phyloP scores from a whole-genome alignment of 495 filamentous ascomycete genomes.

The Penicillium alfredii region DNA sequence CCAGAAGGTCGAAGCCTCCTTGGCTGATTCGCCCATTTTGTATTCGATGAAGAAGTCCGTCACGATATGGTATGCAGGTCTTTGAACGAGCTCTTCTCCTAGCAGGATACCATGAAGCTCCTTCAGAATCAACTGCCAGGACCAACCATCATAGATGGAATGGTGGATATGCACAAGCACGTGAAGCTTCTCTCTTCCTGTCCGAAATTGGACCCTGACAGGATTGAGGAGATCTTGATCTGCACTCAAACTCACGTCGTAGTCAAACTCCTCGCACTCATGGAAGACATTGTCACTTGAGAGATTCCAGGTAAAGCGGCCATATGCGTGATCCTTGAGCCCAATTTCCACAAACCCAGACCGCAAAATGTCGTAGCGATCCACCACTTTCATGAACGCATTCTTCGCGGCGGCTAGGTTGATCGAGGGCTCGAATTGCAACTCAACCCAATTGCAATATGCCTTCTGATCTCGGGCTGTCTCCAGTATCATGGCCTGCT shows the following conservation, averaged over 20 bases:
- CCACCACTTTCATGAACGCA: slow-evolving; percentile 43
- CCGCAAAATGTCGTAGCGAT: slow-evolving; percentile 58
- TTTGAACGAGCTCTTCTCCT: slow-evolving; percentile 6
- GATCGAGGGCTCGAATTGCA: slow-evolving; percentile 40
- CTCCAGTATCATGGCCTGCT: slow-evolving; percentile 72
- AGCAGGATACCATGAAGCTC: slow-evolving; percentile 49
- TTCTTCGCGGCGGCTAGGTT: slow-evolving; percentile 26
- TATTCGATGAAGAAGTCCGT: slow-evolving; percentile 31
- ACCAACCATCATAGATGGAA: slow-evolving; percentile 81
- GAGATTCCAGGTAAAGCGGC: slow-evolving; percentile 54
- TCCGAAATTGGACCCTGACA: slow-evolving; percentile 47
- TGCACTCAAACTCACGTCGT: slow-evolving; percentile 19
- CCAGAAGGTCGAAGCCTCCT: slow-evolving; percentile 61
- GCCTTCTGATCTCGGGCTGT: slow-evolving; percentile 47
- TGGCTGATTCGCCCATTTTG: slow-evolving; percentile 30
- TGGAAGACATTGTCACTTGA: slow-evolving; percentile 40
- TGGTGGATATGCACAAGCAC: slow-evolving; percentile 57
- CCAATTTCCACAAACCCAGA: slow-evolving; percentile 57
- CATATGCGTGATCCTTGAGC: slow-evolving; percentile 43
- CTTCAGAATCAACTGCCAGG: slow-evolving; percentile 61
- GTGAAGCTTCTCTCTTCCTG: slow-evolving; percentile 25
- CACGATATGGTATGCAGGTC: slow-evolving; percentile 25
- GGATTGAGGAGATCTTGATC: slow-evolving; percentile 49
- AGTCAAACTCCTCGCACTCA: slow-evolving; percentile 25
- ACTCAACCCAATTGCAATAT: slow-evolving; percentile 71